Percentiles rank a stretch among this genome's conserved stretches.
Evolutionary conservation across 768 basidiomycete genomes (phyloP).

Genomic region (Stropharia rugosoannulata): DNA sequence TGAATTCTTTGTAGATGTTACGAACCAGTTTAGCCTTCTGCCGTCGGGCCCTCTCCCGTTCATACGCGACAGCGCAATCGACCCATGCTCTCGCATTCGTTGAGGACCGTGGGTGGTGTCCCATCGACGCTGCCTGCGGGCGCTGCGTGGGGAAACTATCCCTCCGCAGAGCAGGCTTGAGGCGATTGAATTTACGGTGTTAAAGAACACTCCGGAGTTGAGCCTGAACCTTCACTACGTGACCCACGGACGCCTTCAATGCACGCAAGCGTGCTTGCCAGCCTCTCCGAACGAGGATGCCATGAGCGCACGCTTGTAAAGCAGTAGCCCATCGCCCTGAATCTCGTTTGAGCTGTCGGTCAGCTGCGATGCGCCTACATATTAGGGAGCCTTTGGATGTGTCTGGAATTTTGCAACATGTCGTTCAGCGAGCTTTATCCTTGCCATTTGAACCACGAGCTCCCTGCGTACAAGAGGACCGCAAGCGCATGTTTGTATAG

Average conservation of each 20-base stretch:
- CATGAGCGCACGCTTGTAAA: constrained; percentile 71
- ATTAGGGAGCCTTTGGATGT: constrained; percentile 56
- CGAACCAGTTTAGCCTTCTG: constrained; percentile 25
- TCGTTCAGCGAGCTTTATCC: constrained; percentile 64
- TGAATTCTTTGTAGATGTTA: constrained; percentile 20
- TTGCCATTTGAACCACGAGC: constrained; percentile 51
- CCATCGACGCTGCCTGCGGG: constrained; percentile 76
- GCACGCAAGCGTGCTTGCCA: constrained; percentile 55
- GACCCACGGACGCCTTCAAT: constrained; percentile 36
- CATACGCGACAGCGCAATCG: constrained; percentile 59
- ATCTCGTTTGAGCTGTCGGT: constrained; percentile 38
- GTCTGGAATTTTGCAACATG: constrained; percentile 70
- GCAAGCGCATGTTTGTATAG: constrained; percentile 66
- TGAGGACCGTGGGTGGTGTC: constrained; percentile 79
- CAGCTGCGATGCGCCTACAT: constrained; percentile 42
- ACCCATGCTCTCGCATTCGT: constrained; percentile 86
- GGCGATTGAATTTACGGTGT: constrained; percentile 61
- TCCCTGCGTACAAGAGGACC: constrained; percentile 69
- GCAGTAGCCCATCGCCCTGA: constrained; percentile 58
- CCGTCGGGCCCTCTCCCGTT: constrained; percentile 30
- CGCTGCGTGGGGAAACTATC: constrained; percentile 60
- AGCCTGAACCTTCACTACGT: constrained; percentile 69
- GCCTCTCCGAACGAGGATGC: constrained; percentile 50
- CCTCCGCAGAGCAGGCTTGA: constrained; percentile 62
- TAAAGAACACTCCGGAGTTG: constrained; percentile 80